Percentiles rank a stretch among this genome's conserved stretches.
Evolutionary conservation across 257 asterid genomes (phyloP).

Genomic region (Fraxinus pennsylvanica): DNA sequence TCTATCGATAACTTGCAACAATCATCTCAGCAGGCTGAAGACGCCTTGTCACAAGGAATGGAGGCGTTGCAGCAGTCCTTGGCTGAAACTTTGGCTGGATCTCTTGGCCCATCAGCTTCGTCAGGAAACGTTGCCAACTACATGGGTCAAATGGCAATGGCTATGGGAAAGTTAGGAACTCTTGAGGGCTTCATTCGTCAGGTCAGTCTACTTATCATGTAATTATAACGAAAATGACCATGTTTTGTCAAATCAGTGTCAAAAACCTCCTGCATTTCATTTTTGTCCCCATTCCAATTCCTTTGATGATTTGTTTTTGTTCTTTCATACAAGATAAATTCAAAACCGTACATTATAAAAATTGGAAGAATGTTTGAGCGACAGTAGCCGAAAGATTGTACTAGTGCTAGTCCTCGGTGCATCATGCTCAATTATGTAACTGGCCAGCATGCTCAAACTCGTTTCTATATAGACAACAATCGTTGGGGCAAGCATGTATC

Average conservation of each 20-base stretch:
- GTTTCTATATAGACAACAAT: no score
- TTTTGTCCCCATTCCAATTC: neutral
- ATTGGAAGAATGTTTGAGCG: neutral
- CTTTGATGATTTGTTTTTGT: neutral
- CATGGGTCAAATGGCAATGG: conserved; percentile 71
- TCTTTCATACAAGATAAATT: neutral
- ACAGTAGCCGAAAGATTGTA: neutral
- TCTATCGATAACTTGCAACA: conserved; percentile 60
- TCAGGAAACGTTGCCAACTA: conserved; percentile 58
- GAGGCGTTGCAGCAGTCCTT: conserved; percentile 60
- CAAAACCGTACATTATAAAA: neutral
- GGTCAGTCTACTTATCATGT: conserved; percentile 29
- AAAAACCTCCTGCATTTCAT: neutral
- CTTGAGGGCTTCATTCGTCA: conserved; percentile 64
- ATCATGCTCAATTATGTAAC: neutral
- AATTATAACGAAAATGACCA: neutral
- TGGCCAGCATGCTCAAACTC: no score
- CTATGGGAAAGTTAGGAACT: conserved; percentile 60
- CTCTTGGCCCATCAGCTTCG: conserved; percentile 45
- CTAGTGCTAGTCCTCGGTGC: neutral
- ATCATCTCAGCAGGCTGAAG: conserved; percentile 68
- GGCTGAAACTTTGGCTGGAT: conserved; percentile 55
- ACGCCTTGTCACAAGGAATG: conserved; percentile 64
- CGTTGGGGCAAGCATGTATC: no score
- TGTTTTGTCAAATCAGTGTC: neutral